Base-by-base conservation (phyloP, 495 filamentous ascomycete genomes). In the Lepidopterella palustris region DNA sequence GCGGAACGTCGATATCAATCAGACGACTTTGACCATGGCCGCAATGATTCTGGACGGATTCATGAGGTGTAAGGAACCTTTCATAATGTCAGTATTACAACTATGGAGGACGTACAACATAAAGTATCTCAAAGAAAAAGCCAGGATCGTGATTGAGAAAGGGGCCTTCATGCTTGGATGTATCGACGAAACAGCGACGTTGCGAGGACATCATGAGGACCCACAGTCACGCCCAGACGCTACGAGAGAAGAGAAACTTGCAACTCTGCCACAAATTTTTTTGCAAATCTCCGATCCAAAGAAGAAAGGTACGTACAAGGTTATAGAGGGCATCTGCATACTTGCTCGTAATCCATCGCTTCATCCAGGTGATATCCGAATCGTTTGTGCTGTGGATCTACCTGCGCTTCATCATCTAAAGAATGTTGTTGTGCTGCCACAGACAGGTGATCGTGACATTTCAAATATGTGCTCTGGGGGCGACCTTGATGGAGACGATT, bases 401-500 rank as follows among this genome's bases (percentile, higher is more conserved):
- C 84, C 85, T 3, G 74, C 74, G 9, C 78, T 99, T 5, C 77
- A 79, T 31, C 87, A 96, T 64, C 79, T 97, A 4, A 80, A 81
- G 27, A 83, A 97, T 67, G 88, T 93, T 11, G 86, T 97, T 21
- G 90, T 96, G 4, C 83, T 99, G 40, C 90, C 93, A 0, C 81
- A 87, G 40, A 85, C 78, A 0, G 93, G 93, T 0, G 92, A 97
- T 71, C 79, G 86, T 39, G 89, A 92, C 62, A 72, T 99, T 25
- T 80, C 90, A 6, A 88, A 86, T 60, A 97, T 97, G 93, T 93
- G 91, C 62, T 95, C 93, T 5, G 93, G 93, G 2, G 95, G 93
- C 4, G 93, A 99, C 70, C 77, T 99, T 2, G 93, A 99, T 72
- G 93, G 93, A 0, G 93, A 99, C 64, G 95, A 97, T 68, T 99